Percentiles rank a stretch among this genome's conserved stretches.
Evolutionary conservation across 2,329 filamentous ascomycete species (phyloP).

Genomic region (Hypoxylon sp.): DNA sequence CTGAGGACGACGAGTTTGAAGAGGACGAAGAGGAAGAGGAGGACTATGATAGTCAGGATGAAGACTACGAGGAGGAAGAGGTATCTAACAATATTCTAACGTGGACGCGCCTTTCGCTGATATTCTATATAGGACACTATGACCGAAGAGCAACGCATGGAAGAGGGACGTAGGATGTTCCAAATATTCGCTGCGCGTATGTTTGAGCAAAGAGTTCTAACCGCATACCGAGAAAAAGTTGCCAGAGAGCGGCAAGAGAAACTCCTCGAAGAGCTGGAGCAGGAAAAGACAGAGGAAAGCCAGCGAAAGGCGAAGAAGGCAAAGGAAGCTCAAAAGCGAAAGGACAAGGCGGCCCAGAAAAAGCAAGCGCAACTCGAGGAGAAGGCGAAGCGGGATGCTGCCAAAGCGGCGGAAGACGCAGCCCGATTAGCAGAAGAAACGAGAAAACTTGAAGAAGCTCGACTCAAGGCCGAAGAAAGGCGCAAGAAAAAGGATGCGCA

Average conservation of each 20-base stretch:
- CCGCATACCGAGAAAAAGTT: conserved; percentile 98
- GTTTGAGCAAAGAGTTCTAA: conserved; percentile 97
- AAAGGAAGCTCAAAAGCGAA: conserved; percentile 93
- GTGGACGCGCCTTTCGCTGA: conserved; percentile 41
- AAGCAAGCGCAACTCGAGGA: conserved; percentile 92
- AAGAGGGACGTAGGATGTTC: conserved; percentile 98
- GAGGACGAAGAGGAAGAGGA: conserved; percentile 73
- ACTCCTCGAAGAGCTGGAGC: conserved; percentile 89
- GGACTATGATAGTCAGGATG: conserved; percentile 71
- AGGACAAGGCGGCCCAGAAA: conserved; percentile 91
- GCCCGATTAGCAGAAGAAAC: conserved; percentile 80
- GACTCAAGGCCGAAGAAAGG: conserved; percentile 87
- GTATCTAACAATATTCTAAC: conserved; percentile 55
- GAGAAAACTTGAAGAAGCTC: conserved; percentile 83
- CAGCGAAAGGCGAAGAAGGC: conserved; percentile 93
- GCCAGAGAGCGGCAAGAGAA: conserved; percentile 91
- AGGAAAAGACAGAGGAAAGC: conserved; percentile 81
- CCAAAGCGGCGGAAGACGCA: conserved; percentile 88
- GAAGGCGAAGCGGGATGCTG: conserved; percentile 86
- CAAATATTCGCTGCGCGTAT: conserved; percentile 99
- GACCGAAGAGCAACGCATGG: conserved; percentile 99
- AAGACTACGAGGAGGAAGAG: conserved; percentile 84
- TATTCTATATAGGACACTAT: conserved; percentile 81
- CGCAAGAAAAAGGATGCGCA: conserved; percentile 91
- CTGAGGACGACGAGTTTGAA: conserved; percentile 81